A percentile compares a stretch with the other conserved stretches of the same genome.
phyloP scores from a whole-genome alignment of 305 asterid species.

The Lippia alba region DNA sequence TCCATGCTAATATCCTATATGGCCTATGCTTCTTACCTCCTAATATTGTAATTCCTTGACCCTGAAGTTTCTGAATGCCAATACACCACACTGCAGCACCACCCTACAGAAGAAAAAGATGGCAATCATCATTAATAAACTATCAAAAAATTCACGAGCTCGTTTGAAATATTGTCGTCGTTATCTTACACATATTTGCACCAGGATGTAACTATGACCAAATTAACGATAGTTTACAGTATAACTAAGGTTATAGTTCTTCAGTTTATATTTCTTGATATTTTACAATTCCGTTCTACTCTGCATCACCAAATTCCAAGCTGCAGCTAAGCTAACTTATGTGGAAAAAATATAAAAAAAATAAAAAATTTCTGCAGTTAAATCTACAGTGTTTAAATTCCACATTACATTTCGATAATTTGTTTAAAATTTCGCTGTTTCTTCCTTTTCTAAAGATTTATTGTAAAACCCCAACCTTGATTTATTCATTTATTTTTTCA shows the following conservation, averaged over 20 bases:
- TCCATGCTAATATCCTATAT: not conserved
- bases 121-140: not conserved
- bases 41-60: conserved; percentile 80
- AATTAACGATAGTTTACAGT: not conserved
- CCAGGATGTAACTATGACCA: not conserved
- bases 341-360: too few relatives aligned
- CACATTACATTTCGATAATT: not conserved
- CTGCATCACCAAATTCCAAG: not conserved
- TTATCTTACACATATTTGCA: not conserved
- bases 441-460: too few relatives aligned
- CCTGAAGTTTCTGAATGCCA: conserved; percentile 81
- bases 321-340: not conserved
- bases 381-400: not conserved
- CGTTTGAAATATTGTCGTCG: not conserved
- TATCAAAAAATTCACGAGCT: not conserved
- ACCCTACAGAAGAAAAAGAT: conserved; percentile 50
- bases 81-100: conserved; percentile 96
- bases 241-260: not conserved
- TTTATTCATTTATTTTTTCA: too few relatives aligned
- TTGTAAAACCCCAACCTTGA: too few relatives aligned
- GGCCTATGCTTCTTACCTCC: conserved; percentile 63
- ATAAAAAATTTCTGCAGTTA: not conserved
- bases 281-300: not conserved
- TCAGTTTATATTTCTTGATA: too few relatives aligned
- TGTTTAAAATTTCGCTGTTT: not conserved